A percentile compares a stretch with the other conserved stretches of the same genome.
These are phyloP conservation scores for Actinidia chinensis DNA, from an alignment of 179 eudicot genomes.

Conservation along the genomic window DNA sequence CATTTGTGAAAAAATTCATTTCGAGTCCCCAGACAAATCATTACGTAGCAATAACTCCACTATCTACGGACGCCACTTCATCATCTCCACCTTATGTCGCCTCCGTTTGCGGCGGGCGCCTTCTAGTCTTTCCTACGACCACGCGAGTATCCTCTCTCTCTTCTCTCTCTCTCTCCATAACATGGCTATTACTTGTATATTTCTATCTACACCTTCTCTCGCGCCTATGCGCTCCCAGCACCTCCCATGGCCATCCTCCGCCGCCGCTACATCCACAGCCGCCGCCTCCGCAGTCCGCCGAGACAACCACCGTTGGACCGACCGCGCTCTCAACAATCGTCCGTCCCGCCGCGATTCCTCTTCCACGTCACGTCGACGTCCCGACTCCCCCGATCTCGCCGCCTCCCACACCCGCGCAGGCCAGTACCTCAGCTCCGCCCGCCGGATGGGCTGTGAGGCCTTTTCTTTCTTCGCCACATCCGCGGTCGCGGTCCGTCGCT, in stretches of 20 bases:
- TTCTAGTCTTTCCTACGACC: too few relatives aligned
- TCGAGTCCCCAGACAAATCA: too few relatives aligned
- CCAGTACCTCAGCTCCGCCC: slow-evolving; percentile 80
- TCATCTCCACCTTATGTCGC: too few relatives aligned
- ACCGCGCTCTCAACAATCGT: slow-evolving; percentile 55
- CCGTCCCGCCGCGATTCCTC: slow-evolving; percentile 73
- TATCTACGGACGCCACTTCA: too few relatives aligned
- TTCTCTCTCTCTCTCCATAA: too few relatives aligned
- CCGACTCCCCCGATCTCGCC: slow-evolving; percentile 62
- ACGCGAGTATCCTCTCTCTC: too few relatives aligned
- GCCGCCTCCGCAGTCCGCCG: slow-evolving; percentile 59
- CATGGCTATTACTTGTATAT: background rate
- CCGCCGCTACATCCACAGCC: slow-evolving; percentile 29
- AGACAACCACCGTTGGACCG: slow-evolving; percentile 59
- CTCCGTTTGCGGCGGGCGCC: too few relatives aligned
- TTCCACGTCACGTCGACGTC: slow-evolving; percentile 72
- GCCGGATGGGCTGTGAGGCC: slow-evolving; percentile 50
- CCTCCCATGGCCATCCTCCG: slow-evolving; percentile 36
- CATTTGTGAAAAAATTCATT: too few relatives aligned
- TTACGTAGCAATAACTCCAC: too few relatives aligned
- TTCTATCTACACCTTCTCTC: slow-evolving; percentile 21
- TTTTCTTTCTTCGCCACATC: slow-evolving; percentile 74
- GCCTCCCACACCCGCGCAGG: slow-evolving; percentile 63
- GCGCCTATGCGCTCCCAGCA: slow-evolving; percentile 41
- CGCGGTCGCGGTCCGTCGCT: slow-evolving; percentile 72